Conservation (phyloP, 1,284 basidiomycete species). For the Ganoderma boninense region DNA sequence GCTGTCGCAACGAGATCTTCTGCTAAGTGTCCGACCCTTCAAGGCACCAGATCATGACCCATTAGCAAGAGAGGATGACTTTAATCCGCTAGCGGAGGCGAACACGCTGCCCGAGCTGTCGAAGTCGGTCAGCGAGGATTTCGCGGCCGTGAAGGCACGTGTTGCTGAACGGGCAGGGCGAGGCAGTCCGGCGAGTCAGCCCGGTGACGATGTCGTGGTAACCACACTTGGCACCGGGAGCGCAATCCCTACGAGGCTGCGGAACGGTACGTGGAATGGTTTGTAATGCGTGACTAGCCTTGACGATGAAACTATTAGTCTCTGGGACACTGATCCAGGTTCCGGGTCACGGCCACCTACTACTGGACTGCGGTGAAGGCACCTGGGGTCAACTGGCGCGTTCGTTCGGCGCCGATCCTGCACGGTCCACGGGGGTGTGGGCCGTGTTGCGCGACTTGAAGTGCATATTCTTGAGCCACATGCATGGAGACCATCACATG, state of each 20-base stretch:
- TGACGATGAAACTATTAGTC: slow-evolving; percentile 53
- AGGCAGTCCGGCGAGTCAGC: slow-evolving; percentile 33
- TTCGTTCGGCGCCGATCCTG: slow-evolving; percentile 71
- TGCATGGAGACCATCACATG: slow-evolving; percentile 94
- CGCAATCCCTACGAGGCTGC: slow-evolving; percentile 83
- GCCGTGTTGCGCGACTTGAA: slow-evolving; percentile 76
- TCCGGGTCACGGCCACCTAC: slow-evolving; percentile 71
- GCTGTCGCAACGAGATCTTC: slow-evolving; percentile 50
- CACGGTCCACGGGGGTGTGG: slow-evolving; percentile 54
- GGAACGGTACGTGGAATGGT: slow-evolving; percentile 70
- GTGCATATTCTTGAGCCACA: slow-evolving; percentile 89
- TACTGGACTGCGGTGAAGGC: slow-evolving; percentile 94
- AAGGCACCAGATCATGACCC: slow-evolving; percentile 48
- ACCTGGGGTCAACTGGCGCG: slow-evolving; percentile 91
- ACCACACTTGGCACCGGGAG: slow-evolving; percentile 91
- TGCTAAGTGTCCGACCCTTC: slow-evolving; percentile 57
- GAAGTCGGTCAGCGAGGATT: slow-evolving; percentile 42
- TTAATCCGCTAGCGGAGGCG: slow-evolving; percentile 50
- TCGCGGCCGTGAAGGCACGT: slow-evolving; percentile 20
- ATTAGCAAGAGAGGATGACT: slow-evolving; percentile 50
- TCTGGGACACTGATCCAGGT: slow-evolving; percentile 80
- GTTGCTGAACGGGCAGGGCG: slow-evolving; percentile 17
- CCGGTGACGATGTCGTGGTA: slow-evolving; percentile 74
- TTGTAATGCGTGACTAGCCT: not conserved
- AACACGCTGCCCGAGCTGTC: slow-evolving; percentile 43